Base-by-base conservation (phyloP, 768 basidiomycete genomes). In the Suillus subluteus region DNA sequence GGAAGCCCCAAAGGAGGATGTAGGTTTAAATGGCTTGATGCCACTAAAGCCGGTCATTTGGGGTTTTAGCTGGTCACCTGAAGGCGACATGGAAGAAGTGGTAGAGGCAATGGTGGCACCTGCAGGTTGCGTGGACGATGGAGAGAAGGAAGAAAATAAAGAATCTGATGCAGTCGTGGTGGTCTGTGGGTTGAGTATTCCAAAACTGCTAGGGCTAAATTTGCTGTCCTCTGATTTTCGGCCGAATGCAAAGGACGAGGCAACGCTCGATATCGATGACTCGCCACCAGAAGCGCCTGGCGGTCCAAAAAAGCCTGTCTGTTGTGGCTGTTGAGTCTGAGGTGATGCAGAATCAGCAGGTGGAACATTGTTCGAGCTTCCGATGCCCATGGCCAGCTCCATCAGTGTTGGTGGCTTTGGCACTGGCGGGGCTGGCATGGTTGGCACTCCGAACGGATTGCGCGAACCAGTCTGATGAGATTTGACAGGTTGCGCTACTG, bases 381-480 rank as follows among this genome's bases (percentile, higher is more conserved):
- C 80, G 21, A 77, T 69, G 12, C 87, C 85, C 79, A 84, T 85
- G 3, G 89, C 85, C 16, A 98, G 79, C 73, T 98, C 92, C 78
- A 92, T 86, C 73, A 98, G 80, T 2, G 93, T 95, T 12, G 91
- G 94, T 37, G 83, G 86, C 75, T 89, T 91, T 1, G 93, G 91
- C 35, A 92, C 82, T 18, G 91, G 88, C 1, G 89, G 86, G 18
- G 81, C 79, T 30, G 87, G 80, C 11, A 84, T 83, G 6, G 85
- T 82, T 5, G 92, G 87, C 38, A 87, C 86, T 7, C 95, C 96
- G 69, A 99, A 99, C 4, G 98, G 98, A 83, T 99, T 99, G 70
- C 88, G 89, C 8, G 94, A 94, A 35, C 98, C 97, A 4, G 98
- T 99, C 75, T 91, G 88, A 75, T 99, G 96, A 7, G 95, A 84